A percentile compares a stretch with the other conserved stretches of the same genome.
These are phyloP conservation scores for Naganishia friedmannii DNA, from an alignment of 768 basidiomycete genomes.

Conservation along the genomic window DNA sequence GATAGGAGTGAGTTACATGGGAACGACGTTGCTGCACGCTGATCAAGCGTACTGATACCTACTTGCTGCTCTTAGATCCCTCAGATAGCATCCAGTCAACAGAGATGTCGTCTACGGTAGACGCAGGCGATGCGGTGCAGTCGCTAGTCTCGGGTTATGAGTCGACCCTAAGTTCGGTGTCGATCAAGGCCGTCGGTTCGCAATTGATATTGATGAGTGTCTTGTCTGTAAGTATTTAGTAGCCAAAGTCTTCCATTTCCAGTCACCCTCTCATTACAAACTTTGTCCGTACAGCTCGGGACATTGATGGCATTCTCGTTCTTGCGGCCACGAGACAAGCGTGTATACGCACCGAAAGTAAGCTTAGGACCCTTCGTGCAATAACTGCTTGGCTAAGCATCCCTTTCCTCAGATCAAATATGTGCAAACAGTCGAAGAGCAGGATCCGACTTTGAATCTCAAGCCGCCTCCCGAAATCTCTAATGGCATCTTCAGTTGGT, in stretches of 20 bases:
- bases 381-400: not conserved
- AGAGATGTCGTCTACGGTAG: conserved; percentile 5
- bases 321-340: conserved; percentile 87
- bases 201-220: conserved; percentile 52
- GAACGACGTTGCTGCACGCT: not conserved
- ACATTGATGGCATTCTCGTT: conserved; percentile 65
- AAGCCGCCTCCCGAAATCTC: conserved; percentile 63
- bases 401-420: conserved; percentile 62
- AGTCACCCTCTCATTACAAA: not conserved
- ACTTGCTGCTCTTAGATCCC: not conserved
- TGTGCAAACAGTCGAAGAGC: conserved; percentile 59
- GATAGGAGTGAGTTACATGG: not conserved
- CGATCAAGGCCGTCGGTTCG: conserved; percentile 51
- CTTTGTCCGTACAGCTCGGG: conserved; percentile 37
- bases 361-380: not conserved
- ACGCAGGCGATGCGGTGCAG: conserved; percentile 22
- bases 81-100: not conserved
- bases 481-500: conserved; percentile 81
- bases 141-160: conserved; percentile 45
- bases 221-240: conserved; percentile 43
- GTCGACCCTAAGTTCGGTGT: conserved; percentile 45
- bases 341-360: conserved; percentile 78
- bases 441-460: conserved; percentile 35
- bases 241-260: not conserved
- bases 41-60: not conserved